phyloP scores from a whole-genome alignment of 2,329 filamentous ascomycete species.

The Colletotrichum spaethianum region DNA sequence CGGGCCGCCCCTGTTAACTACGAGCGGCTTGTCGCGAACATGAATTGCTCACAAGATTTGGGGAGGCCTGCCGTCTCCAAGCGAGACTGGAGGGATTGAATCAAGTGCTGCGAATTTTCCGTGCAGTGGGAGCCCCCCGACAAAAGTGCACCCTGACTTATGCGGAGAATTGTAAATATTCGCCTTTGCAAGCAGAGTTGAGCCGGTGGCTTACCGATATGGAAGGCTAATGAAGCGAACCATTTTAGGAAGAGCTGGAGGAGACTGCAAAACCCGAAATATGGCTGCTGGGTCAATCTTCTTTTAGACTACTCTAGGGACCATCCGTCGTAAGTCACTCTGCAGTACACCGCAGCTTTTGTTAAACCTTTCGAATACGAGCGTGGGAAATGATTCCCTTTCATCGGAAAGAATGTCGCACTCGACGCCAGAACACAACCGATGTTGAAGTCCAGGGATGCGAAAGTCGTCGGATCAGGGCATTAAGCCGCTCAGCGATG shows the following conservation, averaged over 20 bases:
- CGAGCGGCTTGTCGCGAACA: not conserved
- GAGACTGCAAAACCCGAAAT: too few relatives aligned
- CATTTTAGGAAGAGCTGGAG: too few relatives aligned
- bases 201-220: not conserved
- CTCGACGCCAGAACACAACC: not conserved
- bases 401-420: not conserved
- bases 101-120: not conserved
- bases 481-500: not conserved
- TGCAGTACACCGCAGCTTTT: not conserved
- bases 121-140: not conserved
- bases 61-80: not conserved
- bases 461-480: not conserved
- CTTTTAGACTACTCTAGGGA: not conserved
- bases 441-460: too few relatives aligned
- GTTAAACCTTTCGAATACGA: not conserved
- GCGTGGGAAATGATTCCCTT: not conserved
- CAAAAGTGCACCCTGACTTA: not conserved
- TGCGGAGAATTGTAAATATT: too few relatives aligned
- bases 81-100: not conserved
- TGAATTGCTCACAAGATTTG: not conserved
- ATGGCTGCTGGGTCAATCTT: too few relatives aligned
- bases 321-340: not conserved
- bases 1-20: not conserved
- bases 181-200: too few relatives aligned
- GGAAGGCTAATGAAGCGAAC: not conserved